Percentiles rank a stretch among this genome's conserved stretches.
Evolutionary conservation across 192 early-diverging fungal species (phyloP).

Genomic region (Dissophora globulifera): DNA sequence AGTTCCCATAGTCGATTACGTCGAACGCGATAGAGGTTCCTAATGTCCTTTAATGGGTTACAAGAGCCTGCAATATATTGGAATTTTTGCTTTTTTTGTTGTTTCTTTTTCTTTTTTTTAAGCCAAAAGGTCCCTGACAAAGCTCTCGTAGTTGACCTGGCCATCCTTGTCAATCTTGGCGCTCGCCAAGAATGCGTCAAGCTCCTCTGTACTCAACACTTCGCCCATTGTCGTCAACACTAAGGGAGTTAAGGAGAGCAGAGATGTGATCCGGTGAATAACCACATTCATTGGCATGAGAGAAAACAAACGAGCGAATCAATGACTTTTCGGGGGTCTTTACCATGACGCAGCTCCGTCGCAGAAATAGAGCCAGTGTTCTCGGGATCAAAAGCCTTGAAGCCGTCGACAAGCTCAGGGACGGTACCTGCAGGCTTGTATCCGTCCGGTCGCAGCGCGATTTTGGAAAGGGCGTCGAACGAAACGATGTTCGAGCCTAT

Average conservation of each 20-base stretch:
- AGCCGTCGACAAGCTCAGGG: slow-evolving; percentile 83
- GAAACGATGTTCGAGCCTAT: too few relatives aligned
- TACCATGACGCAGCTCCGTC: slow-evolving; percentile 79
- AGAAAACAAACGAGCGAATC: too few relatives aligned
- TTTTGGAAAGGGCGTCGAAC: slow-evolving; percentile 75
- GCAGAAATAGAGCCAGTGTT: slow-evolving; percentile 77
- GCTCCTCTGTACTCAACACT: slow-evolving; percentile 75
- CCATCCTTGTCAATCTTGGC: slow-evolving; percentile 79
- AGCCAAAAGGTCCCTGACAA: slow-evolving; percentile 30
- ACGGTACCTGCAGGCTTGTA: slow-evolving; percentile 75
- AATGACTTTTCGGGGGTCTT: too few relatives aligned
- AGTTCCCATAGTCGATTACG: too few relatives aligned
- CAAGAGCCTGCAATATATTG: too few relatives aligned
- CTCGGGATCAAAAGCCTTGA: slow-evolving; percentile 89
- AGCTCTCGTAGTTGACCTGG: slow-evolving; percentile 80
- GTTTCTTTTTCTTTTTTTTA: slow-evolving; percentile 10
- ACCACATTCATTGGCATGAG: too few relatives aligned
- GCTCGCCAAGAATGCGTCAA: slow-evolving; percentile 79
- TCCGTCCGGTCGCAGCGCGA: slow-evolving; percentile 74
- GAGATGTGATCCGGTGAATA: too few relatives aligned
- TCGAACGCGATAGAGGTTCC: too few relatives aligned
- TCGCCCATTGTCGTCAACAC: slow-evolving; percentile 86
- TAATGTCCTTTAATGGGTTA: too few relatives aligned
- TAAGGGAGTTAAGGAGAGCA: slow-evolving; percentile 12
- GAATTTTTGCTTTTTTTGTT: neutral